phyloP scores from a whole-genome alignment of 1,284 basidiomycete genomes.

The Psilocybe mexicana region DNA sequence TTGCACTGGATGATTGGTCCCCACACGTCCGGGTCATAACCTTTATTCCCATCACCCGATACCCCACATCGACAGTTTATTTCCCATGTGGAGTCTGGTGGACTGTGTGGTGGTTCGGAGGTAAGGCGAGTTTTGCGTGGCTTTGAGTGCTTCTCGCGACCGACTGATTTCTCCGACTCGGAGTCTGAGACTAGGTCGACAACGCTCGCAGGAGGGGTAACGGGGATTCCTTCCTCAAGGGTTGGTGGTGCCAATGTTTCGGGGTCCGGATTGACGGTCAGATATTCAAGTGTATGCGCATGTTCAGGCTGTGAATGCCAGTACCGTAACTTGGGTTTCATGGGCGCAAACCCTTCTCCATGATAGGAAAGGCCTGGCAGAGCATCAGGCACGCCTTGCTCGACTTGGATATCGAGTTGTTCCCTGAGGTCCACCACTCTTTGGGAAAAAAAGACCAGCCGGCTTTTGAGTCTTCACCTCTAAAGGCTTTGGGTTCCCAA shows the following conservation, averaged over 20 bases:
- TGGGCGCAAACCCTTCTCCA: neutral
- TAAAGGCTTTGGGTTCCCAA: no score
- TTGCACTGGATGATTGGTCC: slow-evolving; percentile 20
- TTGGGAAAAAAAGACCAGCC: no score
- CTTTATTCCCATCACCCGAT: slow-evolving; percentile 18
- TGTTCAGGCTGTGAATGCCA: slow-evolving; percentile 10
- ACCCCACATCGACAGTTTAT: slow-evolving; percentile 23
- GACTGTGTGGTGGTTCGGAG: neutral
- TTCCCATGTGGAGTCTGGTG: slow-evolving; percentile 12
- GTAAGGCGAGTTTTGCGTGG: neutral
- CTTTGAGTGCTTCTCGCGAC: no score
- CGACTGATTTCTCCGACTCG: no score
- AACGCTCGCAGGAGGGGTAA: no score
- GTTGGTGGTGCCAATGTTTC: no score
- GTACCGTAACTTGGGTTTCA: neutral
- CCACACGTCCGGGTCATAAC: slow-evolving; percentile 6
- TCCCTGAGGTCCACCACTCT: no score
- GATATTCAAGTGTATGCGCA: slow-evolving; percentile 7
- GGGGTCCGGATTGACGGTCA: neutral
- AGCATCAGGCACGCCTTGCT: no score
- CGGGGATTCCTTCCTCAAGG: no score
- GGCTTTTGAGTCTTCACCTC: no score
- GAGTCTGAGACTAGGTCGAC: no score
- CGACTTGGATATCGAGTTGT: no score
- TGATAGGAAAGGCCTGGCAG: slow-evolving; percentile 1